Evolutionary conservation across 352 stramenopile species (phyloP).

Genomic region (Globisporangium nodosum): DNA sequence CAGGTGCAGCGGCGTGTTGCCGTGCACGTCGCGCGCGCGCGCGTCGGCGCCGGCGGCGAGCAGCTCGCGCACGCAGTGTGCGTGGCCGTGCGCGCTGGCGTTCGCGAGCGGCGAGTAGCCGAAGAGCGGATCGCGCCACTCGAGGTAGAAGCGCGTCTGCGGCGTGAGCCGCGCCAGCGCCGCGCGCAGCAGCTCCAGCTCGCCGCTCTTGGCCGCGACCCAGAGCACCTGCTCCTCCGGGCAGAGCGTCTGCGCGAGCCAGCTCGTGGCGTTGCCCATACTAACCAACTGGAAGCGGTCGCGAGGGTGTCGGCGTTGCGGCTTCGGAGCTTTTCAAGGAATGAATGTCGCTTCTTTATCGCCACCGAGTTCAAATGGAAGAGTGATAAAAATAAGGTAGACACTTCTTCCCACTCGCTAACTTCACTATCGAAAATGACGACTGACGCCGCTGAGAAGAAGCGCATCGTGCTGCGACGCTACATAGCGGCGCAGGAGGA

Average conservation of each 20-base stretch:
- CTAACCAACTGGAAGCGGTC: background rate
- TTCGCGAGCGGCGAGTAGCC: conserved; percentile 64
- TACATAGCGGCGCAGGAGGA: conserved; percentile 12
- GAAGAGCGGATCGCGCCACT: conserved; percentile 63
- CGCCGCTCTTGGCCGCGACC: conserved; percentile 68
- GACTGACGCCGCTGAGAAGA: conserved; percentile 1
- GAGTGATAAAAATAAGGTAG: background rate
- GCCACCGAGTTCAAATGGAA: background rate
- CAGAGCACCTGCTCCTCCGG: conserved; percentile 73
- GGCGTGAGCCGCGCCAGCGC: conserved; percentile 48
- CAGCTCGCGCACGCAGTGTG: conserved; percentile 54
- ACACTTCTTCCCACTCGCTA: background rate
- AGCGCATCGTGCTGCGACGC: conserved; percentile 9
- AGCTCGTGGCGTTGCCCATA: conserved; percentile 77
- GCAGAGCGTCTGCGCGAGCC: conserved; percentile 64
- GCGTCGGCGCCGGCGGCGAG: conserved; percentile 46
- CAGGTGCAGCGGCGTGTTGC: conserved; percentile 64
- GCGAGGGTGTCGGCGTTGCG: too few species aligned
- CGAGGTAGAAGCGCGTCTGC: conserved; percentile 54
- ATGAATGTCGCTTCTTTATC: background rate
- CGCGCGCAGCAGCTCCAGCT: conserved; percentile 39
- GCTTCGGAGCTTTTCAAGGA: too few species aligned
- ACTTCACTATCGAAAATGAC: background rate
- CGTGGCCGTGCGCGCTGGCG: conserved; percentile 53
- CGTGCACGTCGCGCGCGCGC: conserved; percentile 52